These are phyloP conservation scores for Raphanus sativus DNA, from an alignment of 345 rosid genomes.

Conservation along the genomic window DNA sequence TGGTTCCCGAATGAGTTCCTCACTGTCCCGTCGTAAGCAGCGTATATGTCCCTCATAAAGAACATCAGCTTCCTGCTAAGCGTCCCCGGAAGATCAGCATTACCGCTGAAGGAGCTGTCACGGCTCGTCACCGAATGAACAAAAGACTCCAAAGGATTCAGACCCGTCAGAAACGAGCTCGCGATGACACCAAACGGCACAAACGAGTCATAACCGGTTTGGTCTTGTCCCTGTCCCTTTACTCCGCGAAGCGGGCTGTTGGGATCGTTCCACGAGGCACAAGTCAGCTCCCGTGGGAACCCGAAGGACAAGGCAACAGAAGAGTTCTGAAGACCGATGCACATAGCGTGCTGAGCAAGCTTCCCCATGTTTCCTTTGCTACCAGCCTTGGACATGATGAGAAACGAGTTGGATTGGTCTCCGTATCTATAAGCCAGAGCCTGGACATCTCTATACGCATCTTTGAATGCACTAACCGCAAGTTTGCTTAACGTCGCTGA, in stretches of 20 bases:
- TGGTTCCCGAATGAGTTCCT: conserved; percentile 79
- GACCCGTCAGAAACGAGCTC: conserved; percentile 68
- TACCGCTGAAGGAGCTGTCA: conserved; percentile 82
- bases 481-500: conserved; percentile 71
- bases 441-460: conserved; percentile 73
- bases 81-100: conserved; percentile 96
- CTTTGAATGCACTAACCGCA: conserved; percentile 75
- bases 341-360: conserved; percentile 89
- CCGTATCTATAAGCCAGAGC: conserved; percentile 66
- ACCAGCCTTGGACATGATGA: conserved; percentile 84
- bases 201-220: conserved; percentile 44
- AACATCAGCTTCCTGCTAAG: conserved; percentile 78
- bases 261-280: conserved; percentile 64
- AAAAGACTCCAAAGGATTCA: conserved; percentile 82
- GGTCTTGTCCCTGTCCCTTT: neutral
- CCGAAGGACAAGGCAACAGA: conserved; percentile 78
- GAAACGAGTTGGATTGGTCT: conserved; percentile 56
- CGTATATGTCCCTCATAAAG: conserved; percentile 76
- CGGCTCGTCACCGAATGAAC: conserved; percentile 83
- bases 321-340: conserved; percentile 81
- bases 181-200: conserved; percentile 73
- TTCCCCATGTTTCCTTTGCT: conserved; percentile 88
- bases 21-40: conserved; percentile 85
- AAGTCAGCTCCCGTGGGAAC: conserved; percentile 68
- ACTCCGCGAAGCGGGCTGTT: conserved; percentile 27